A percentile compares a stretch with the other conserved stretches of the same genome.
These are phyloP conservation scores for Leishmania amazonensis DNA, from an alignment of 208 protist genomes.

Conservation along the genomic window DNA sequence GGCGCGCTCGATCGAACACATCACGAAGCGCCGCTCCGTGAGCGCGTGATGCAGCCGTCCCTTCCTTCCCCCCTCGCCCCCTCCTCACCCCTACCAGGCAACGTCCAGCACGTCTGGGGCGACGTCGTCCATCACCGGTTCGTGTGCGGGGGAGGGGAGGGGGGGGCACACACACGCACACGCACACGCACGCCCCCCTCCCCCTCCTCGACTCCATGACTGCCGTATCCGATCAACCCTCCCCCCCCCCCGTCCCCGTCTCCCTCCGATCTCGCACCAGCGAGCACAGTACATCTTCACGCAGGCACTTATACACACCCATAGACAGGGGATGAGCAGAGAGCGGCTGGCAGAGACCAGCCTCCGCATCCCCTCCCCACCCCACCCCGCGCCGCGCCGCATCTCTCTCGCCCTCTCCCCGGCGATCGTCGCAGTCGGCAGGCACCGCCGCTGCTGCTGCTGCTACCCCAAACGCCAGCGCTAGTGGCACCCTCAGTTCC, in stretches of 20 bases:
- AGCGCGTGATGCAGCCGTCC: too few species aligned
- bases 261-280: neutral
- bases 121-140: too few species aligned
- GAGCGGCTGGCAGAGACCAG: neutral
- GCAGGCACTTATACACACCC: neutral
- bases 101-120: too few species aligned
- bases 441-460: constrained; percentile 11
- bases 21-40: too few species aligned
- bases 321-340: neutral
- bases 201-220: neutral
- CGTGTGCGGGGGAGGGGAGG: too few species aligned
- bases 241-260: neutral
- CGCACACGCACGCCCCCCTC: neutral
- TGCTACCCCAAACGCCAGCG: neutral
- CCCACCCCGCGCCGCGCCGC: too few species aligned
- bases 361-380: neutral
- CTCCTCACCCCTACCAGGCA: neutral
- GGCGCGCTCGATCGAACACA: too few species aligned
- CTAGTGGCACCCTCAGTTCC: neutral
- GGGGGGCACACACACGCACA: neutral
- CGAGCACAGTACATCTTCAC: neutral
- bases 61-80: too few species aligned
- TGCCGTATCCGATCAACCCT: neutral
- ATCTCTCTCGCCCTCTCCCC: neutral
- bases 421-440: neutral